Conservation (phyloP, 805 yeast species). For the Cephaloascus fragrans region DNA sequence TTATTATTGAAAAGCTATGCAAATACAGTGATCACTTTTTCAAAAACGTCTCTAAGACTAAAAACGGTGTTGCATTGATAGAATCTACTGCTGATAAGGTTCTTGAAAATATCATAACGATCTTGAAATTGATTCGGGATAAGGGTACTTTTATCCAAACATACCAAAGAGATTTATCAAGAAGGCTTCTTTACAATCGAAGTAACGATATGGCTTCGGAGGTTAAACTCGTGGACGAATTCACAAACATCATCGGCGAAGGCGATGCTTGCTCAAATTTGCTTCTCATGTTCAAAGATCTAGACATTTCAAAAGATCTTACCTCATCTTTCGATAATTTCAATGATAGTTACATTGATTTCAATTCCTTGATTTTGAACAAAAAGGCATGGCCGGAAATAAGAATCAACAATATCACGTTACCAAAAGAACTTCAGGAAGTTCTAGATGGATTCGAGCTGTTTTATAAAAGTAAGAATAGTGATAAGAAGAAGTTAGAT, state of each 20-base stretch:
- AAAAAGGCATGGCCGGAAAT: constrained; percentile 30
- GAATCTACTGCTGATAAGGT: constrained; percentile 10
- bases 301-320: constrained; percentile 10
- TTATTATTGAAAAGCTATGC: constrained; percentile 15
- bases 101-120: constrained; percentile 10
- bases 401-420: constrained; percentile 14
- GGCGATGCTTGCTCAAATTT: constrained; percentile 17
- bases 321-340: constrained; percentile 1
- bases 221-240: constrained; percentile 12
- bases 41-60: constrained; percentile 7
- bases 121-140: constrained; percentile 22
- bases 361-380: constrained; percentile 22
- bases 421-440: constrained; percentile 14
- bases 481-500: constrained; percentile 18
- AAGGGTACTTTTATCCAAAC: constrained; percentile 19
- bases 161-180: constrained; percentile 25
- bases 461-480: constrained; percentile 9
- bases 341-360: constrained; percentile 8
- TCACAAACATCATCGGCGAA: constrained; percentile 20
- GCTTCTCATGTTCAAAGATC: constrained; percentile 23
- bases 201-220: constrained; percentile 15
- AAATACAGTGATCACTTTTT: constrained; percentile 22
- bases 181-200: constrained; percentile 18
- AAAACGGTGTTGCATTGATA: constrained; percentile 2
- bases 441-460: constrained; percentile 12